Percentiles rank a stretch among this genome's conserved stretches.
phyloP scores from a whole-genome alignment of 192 early-diverging fungal genomes.

The Linnemannia zychae region DNA sequence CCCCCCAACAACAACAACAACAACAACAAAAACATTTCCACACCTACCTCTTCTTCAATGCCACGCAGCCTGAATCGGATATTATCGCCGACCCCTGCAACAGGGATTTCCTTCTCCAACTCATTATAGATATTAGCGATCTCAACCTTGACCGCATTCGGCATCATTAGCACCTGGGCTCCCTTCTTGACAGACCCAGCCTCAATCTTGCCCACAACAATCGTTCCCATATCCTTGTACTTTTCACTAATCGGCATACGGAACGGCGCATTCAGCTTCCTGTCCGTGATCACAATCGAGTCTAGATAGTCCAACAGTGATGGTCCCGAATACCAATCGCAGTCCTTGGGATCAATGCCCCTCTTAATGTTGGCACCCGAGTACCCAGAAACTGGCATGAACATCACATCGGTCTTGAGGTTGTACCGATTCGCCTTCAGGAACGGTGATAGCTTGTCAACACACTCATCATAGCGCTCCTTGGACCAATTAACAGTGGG shows the following conservation, averaged over 20 bases:
- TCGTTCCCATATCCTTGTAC: conserved; percentile 96
- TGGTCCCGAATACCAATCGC: conserved; percentile 83
- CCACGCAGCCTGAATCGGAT: conserved; percentile 87
- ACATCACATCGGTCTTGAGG: conserved; percentile 79
- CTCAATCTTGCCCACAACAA: conserved; percentile 95
- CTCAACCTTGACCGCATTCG: conserved; percentile 85
- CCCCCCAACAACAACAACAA: too few species aligned
- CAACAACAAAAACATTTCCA: neutral
- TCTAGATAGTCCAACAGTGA: conserved; percentile 91
- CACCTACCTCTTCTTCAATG: conserved; percentile 88
- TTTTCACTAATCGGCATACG: conserved; percentile 94
- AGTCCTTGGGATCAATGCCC: conserved; percentile 67
- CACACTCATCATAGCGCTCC: conserved; percentile 90
- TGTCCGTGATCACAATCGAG: conserved; percentile 78
- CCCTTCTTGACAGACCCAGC: conserved; percentile 90
- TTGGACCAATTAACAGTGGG: conserved; percentile 93
- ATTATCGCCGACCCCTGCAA: conserved; percentile 89
- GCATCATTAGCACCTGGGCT: conserved; percentile 88
- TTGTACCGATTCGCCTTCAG: conserved; percentile 89
- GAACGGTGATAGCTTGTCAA: conserved; percentile 87
- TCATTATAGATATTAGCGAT: conserved; percentile 85
- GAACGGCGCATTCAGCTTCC: conserved; percentile 89
- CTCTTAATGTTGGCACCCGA: conserved; percentile 97
- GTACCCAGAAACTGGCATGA: conserved; percentile 94
- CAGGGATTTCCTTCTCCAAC: conserved; percentile 77